A percentile compares a stretch with the other conserved stretches of the same genome.
These are phyloP conservation scores for Hymenoscyphus fructigenus DNA, from an alignment of 2,329 filamentous ascomycete species.

Conservation along the genomic window DNA sequence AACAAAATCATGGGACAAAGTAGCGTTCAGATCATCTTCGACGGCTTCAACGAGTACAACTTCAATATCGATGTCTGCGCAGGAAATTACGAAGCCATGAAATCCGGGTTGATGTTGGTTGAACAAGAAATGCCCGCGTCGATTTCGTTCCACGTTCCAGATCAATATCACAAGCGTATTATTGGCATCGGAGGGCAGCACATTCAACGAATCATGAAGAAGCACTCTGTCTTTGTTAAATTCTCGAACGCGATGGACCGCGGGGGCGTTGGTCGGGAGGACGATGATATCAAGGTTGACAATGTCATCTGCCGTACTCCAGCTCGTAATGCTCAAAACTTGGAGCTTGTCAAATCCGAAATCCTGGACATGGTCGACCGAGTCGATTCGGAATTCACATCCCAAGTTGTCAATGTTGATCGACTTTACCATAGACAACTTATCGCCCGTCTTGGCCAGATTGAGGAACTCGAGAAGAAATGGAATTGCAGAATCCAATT, in stretches of 20 bases:
- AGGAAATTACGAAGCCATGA: constrained; percentile 88
- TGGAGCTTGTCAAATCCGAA: constrained; percentile 97
- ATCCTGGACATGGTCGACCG: constrained; percentile 98
- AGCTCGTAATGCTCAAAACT: constrained; percentile 91
- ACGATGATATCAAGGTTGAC: constrained; percentile 97
- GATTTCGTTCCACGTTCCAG: constrained; percentile 97
- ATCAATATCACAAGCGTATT: constrained; percentile 99
- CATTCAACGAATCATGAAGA: constrained; percentile 99
- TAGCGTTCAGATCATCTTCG: constrained; percentile 98
- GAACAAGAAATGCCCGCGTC: constrained; percentile 99
- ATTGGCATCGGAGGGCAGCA: constrained; percentile 98
- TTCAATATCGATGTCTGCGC: constrained; percentile 99
- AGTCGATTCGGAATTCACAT: constrained; percentile 88
- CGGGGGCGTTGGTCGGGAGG: constrained; percentile 84
- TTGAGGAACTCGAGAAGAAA: constrained; percentile 95
- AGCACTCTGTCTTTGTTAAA: constrained; percentile 99
- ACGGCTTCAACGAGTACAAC: constrained; percentile 99
- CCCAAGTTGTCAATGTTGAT: constrained; percentile 89
- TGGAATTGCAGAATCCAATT: constrained; percentile 99
- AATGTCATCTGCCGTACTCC: constrained; percentile 98
- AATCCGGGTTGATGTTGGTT: constrained; percentile 86
- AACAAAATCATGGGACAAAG: constrained; percentile 99
- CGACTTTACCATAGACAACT: constrained; percentile 94
- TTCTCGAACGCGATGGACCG: constrained; percentile 99
- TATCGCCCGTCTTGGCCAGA: constrained; percentile 80